Evolutionary conservation across 768 basidiomycete genomes (phyloP), one percentile per base, ranked within the genome.

Genomic region (Suillus spraguei): DNA sequence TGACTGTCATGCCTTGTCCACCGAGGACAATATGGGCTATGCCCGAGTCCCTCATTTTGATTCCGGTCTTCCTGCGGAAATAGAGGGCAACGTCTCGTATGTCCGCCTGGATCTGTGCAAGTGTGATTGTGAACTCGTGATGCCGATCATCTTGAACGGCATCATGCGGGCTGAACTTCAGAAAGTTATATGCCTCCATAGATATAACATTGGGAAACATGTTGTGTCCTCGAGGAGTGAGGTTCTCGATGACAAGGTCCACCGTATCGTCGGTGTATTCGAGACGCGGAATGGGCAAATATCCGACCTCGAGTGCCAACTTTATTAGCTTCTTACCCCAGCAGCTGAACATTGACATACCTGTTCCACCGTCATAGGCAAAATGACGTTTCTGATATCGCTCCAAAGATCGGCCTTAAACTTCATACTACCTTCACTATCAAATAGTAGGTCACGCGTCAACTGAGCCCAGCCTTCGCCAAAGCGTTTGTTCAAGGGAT

Each of bases 21-120:
- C 93, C 91, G 54, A 97, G 78, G 42, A 95, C 68, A 5, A 96
- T 87, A 70, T 97, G 95, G 7, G 94, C 94, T 20, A 95, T 75
- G 50, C 94, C 95, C 7, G 87, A 87, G 76, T 97, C 95, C 56
- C 74, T 82, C 74, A 95, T 76, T 81, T 89, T 94, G 68, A 93
- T 85, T 4, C 93, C 93, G 7, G 80, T 84, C 85, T 95, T 96
- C 82, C 88, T 93, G 67, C 82, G 83, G 81, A 93, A 95, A 73
- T 90, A 94, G 75, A 99, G 97, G 10, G 91, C 90, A 16, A 97
- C 92, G 68, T 98, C 95, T 17, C 92, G 85, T 86, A 99, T 91
- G 68, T 97, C 95, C 6, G 91, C 91, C 73, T 98, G 95, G 68
- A 97, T 91, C 75, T 98, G 95, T 35, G 81, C 81, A 41, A 97